These are phyloP conservation scores for Ganoderma leucocontextum DNA, from an alignment of 1,284 basidiomycete genomes.

Conservation along the genomic window DNA sequence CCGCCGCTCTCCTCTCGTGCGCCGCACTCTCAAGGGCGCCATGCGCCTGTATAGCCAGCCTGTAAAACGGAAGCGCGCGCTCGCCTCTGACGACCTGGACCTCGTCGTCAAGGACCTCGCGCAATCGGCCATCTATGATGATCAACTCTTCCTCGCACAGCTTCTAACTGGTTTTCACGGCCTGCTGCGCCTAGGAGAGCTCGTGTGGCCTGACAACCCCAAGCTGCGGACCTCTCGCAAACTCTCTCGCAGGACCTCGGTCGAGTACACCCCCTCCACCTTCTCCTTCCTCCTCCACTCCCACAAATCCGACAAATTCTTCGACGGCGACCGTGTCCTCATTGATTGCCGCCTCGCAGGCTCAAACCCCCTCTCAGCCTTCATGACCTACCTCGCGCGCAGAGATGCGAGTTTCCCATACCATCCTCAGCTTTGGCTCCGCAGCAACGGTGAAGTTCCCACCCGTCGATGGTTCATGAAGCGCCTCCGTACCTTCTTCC, in stretches of 20 bases:
- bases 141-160: not conserved
- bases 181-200: not conserved
- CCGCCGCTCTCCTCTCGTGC: not conserved
- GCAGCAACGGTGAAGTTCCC: slow-evolving; percentile 32
- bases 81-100: not conserved
- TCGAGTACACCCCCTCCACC: not conserved
- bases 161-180: not conserved
- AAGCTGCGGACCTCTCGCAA: not conserved
- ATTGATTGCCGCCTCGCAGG: not conserved
- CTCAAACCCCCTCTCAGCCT: too few relatives aligned
- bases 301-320: not conserved
- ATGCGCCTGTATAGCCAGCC: too few relatives aligned
- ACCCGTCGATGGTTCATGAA: slow-evolving; percentile 39
- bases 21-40: too few relatives aligned
- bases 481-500: slow-evolving; percentile 28
- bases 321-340: not conserved
- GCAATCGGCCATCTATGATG: not conserved
- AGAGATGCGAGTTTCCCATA: too few relatives aligned
- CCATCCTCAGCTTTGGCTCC: slow-evolving; percentile 38
- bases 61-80: too few relatives aligned
- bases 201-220: not conserved
- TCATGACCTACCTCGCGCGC: too few relatives aligned
- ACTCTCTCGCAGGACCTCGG: not conserved
- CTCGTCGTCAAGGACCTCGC: not conserved
- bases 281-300: not conserved